Conservation (phyloP, 495 filamentous ascomycete species). For the Gamarada debralockiae region DNA sequence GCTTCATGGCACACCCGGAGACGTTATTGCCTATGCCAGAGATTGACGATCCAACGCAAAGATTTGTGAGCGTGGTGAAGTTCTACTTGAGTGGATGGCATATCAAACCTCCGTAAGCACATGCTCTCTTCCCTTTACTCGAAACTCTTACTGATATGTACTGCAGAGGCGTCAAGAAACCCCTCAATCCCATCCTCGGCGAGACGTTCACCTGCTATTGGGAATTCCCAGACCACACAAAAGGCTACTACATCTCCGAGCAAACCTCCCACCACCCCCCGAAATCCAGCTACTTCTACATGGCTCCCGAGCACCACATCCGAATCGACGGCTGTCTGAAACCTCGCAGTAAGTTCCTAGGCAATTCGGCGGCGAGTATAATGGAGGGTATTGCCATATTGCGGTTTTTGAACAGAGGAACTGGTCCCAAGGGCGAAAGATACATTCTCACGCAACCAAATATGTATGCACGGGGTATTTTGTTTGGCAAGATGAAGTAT, state of each 20-base stretch:
- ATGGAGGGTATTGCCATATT: constrained; percentile 96
- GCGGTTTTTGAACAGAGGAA: constrained; percentile 72
- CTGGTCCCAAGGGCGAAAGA: constrained; percentile 68
- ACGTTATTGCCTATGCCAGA: constrained; percentile 82
- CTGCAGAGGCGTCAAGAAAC: constrained; percentile 92
- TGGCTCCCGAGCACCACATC: constrained; percentile 92
- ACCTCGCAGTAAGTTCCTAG: constrained; percentile 92
- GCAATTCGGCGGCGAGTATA: constrained; percentile 95
- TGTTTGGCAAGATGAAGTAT: constrained; percentile 99
- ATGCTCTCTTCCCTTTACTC: constrained; percentile 7
- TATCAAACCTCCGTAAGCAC: constrained; percentile 86
- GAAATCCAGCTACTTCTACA: constrained; percentile 99
- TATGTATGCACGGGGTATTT: constrained; percentile 97
- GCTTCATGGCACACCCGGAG: constrained; percentile 99
- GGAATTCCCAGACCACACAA: constrained; percentile 83
- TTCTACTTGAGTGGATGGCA: constrained; percentile 99
- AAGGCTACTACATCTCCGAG: constrained; percentile 93
- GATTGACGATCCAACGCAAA: constrained; percentile 84
- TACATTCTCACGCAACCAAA: constrained; percentile 96
- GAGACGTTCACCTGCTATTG: constrained; percentile 95
- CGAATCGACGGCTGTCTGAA: constrained; percentile 95
- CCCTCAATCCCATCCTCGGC: constrained; percentile 93
- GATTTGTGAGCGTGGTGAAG: constrained; percentile 93
- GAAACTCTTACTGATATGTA: background rate
- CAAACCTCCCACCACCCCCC: constrained; percentile 98